A percentile compares a stretch with the other conserved stretches of the same genome.
Conservation (phyloP, 2,329 filamentous ascomycete species). For the Neofusicoccum laricinum region DNA sequence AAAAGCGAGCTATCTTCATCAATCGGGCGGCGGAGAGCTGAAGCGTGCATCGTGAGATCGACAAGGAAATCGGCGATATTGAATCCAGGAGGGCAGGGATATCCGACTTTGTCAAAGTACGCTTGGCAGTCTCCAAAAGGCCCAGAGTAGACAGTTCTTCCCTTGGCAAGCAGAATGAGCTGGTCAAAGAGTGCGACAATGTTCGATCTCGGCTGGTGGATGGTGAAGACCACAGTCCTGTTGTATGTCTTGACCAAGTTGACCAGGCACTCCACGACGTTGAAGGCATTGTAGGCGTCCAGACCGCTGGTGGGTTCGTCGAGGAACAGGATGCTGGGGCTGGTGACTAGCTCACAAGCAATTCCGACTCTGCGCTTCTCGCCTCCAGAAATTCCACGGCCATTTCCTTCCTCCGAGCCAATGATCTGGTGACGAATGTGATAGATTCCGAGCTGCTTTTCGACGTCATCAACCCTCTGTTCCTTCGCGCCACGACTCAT, state of each 20-base stretch:
- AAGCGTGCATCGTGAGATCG: conserved; percentile 95
- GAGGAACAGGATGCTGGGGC: conserved; percentile 92
- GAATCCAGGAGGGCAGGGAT: conserved; percentile 91
- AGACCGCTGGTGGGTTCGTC: conserved; percentile 96
- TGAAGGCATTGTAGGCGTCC: conserved; percentile 96
- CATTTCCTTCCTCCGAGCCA: conserved; percentile 90
- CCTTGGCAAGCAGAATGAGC: conserved; percentile 84
- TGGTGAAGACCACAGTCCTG: conserved; percentile 95
- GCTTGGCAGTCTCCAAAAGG: conserved; percentile 83
- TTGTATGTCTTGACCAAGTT: conserved; percentile 95
- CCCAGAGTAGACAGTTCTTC: conserved; percentile 89
- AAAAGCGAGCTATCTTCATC: conserved; percentile 58
- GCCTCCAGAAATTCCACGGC: conserved; percentile 92
- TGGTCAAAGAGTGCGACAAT: conserved; percentile 97
- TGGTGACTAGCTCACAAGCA: conserved; percentile 95
- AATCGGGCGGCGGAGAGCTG: conserved; percentile 53
- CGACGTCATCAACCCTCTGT: conserved; percentile 86
- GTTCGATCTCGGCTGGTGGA: conserved; percentile 96
- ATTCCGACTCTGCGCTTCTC: conserved; percentile 96
- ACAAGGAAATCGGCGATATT: conserved; percentile 98
- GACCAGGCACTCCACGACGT: conserved; percentile 93
- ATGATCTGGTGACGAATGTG: conserved; percentile 94
- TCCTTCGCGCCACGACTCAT: conserved; percentile 90
- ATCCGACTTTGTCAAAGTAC: conserved; percentile 91
- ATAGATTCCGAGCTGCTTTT: conserved; percentile 91